phyloP scores from a whole-genome alignment of 2,329 filamentous ascomycete genomes.

The Paraphoma chrysanthemicola region DNA sequence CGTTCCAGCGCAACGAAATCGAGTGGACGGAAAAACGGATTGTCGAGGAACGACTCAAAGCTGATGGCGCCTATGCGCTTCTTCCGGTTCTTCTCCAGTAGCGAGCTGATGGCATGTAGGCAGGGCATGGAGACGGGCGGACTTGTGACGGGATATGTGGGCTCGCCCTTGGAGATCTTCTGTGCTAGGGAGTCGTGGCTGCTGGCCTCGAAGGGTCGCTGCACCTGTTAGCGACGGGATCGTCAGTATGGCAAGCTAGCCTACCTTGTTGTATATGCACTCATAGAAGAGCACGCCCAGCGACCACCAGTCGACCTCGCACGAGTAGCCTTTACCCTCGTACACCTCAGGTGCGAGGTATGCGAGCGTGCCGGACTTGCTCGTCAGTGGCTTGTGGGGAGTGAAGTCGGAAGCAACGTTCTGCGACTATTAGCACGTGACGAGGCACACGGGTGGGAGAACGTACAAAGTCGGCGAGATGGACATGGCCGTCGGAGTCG shows the following conservation, averaged over 20 bases:
- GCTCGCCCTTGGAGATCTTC: constrained; percentile 80
- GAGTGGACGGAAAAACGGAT: constrained; percentile 87
- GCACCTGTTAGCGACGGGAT: constrained; percentile 7
- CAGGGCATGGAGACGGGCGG: constrained; percentile 89
- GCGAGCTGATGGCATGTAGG: constrained; percentile 83
- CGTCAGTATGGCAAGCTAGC: constrained; percentile 26
- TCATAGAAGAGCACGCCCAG: constrained; percentile 98
- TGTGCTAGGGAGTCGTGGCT: constrained; percentile 81
- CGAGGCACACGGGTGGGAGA: neutral
- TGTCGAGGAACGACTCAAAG: constrained; percentile 84
- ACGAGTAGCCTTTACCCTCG: constrained; percentile 84
- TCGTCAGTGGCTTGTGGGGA: constrained; percentile 81
- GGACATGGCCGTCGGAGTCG: constrained; percentile 71
- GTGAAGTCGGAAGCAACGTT: constrained; percentile 96
- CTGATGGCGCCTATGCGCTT: constrained; percentile 82
- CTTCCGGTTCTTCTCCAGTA: constrained; percentile 80
- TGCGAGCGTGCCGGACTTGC: constrained; percentile 94
- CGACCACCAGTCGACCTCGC: constrained; percentile 98
- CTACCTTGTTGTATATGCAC: constrained; percentile 97
- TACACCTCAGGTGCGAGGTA: constrained; percentile 98
- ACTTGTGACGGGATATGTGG: constrained; percentile 89
- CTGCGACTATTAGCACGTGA: constrained; percentile 59
- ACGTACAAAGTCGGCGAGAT: constrained; percentile 95
- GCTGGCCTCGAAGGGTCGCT: constrained; percentile 93
- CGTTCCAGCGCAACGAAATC: constrained; percentile 85